Evolutionary conservation across 2,329 filamentous ascomycete genomes (phyloP).

Genomic region (Pseudodiploospora longispora): DNA sequence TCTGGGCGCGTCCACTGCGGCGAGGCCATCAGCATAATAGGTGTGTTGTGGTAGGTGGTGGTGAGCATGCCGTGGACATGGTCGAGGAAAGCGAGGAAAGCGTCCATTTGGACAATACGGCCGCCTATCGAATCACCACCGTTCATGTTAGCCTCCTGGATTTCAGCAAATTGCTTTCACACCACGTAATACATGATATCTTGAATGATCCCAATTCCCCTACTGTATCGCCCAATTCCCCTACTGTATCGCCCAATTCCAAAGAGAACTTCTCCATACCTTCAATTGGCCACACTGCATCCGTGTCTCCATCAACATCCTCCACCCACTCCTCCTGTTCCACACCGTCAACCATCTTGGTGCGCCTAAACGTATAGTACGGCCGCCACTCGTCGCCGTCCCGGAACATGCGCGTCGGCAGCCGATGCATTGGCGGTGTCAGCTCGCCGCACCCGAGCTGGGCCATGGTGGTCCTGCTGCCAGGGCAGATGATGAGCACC

Average conservation of each 20-base stretch:
- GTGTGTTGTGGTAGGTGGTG: constrained; percentile 91
- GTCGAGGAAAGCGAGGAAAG: constrained; percentile 86
- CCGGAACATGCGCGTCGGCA: constrained; percentile 91
- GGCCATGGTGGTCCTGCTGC: constrained; percentile 82
- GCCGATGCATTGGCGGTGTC: constrained; percentile 77
- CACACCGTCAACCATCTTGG: constrained; percentile 40
- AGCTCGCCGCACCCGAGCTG: constrained; percentile 87
- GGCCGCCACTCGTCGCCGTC: constrained; percentile 72
- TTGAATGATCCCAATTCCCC: neutral
- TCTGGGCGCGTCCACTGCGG: constrained; percentile 86
- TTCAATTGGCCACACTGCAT: constrained; percentile 78
- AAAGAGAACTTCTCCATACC: constrained; percentile 28
- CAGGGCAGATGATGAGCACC: constrained; percentile 66
- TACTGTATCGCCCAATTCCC: neutral
- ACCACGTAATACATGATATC: neutral
- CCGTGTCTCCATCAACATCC: constrained; percentile 79
- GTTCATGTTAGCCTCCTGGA: neutral
- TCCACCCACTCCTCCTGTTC: constrained; percentile 72
- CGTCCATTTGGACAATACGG: constrained; percentile 80
- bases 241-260: neutral
- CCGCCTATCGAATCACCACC: constrained; percentile 44
- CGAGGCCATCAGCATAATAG: constrained; percentile 82
- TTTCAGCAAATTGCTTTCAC: neutral
- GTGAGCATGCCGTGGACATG: constrained; percentile 86
- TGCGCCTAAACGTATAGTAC: constrained; percentile 64